These are phyloP conservation scores for Bacterosira constricta DNA, from an alignment of 108 stramenopile genomes.

Conservation along the genomic window DNA sequence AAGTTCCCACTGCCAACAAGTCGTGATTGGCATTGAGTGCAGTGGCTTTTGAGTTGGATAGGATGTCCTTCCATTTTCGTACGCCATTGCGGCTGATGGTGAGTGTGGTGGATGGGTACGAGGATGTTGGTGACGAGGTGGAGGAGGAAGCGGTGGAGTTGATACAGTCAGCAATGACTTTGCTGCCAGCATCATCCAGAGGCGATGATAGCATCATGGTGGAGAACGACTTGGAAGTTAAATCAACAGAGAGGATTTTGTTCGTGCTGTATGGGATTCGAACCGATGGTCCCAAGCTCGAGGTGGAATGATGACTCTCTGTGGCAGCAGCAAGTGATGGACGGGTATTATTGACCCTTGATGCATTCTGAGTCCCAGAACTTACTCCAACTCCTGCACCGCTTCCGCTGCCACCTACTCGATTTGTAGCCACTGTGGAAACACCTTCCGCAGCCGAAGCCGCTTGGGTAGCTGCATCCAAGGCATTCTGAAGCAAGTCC, in stretches of 20 bases:
- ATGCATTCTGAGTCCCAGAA: background rate
- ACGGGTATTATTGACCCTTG: background rate
- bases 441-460: slow-evolving; percentile 31
- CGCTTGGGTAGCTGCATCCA: slow-evolving; percentile 62
- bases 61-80: slow-evolving; percentile 71
- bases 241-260: slow-evolving; percentile 65
- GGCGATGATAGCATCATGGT: background rate
- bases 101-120: slow-evolving; percentile 60
- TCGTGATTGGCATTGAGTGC: slow-evolving; percentile 58
- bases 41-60: slow-evolving; percentile 63
- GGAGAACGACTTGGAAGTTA: slow-evolving; percentile 31
- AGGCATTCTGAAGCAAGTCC: slow-evolving; percentile 60
- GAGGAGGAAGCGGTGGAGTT: slow-evolving; percentile 53
- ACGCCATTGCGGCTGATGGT: slow-evolving; percentile 64
- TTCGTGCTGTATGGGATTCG: slow-evolving; percentile 66
- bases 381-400: slow-evolving; percentile 1
- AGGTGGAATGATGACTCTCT: background rate
- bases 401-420: background rate
- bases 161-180: slow-evolving; percentile 68
- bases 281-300: background rate
- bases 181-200: slow-evolving; percentile 1
- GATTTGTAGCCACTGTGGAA: slow-evolving; percentile 14
- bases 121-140: slow-evolving; percentile 41
- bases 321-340: background rate
- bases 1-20: slow-evolving; percentile 72